phyloP scores from a whole-genome alignment of 2,329 filamentous ascomycete genomes.

The Xylariaceae sp. region DNA sequence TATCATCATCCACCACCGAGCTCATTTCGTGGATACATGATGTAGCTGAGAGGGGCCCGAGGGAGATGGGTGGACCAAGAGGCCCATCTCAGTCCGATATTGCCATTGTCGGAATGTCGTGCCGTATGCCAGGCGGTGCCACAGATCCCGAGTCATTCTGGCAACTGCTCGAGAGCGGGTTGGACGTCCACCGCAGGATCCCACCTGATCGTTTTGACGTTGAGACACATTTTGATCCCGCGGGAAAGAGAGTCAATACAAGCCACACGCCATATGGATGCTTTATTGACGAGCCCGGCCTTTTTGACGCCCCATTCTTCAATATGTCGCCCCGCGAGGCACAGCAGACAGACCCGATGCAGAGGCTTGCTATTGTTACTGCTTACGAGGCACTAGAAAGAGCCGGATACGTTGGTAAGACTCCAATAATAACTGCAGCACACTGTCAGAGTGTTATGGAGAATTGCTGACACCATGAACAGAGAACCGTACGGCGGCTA shows the following conservation, averaged over 20 bases:
- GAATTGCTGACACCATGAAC: neutral
- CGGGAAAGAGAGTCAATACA: conserved; percentile 20
- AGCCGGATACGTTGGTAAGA: conserved; percentile 39
- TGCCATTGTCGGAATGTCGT: conserved; percentile 26
- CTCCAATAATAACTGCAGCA: no score
- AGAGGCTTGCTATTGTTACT: conserved; percentile 60
- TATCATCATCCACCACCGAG: conserved; percentile 2
- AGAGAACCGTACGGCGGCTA: conserved; percentile 18
- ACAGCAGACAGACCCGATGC: conserved; percentile 58
- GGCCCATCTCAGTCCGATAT: conserved; percentile 15
- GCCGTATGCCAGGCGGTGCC: conserved; percentile 19
- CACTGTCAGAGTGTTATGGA: no score
- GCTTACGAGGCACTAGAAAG: conserved; percentile 67
- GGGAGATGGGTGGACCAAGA: neutral
- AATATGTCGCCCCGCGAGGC: conserved; percentile 26
- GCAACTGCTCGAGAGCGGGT: conserved; percentile 23
- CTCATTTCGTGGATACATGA: conserved; percentile 24
- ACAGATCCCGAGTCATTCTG: conserved; percentile 23
- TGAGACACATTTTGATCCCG: conserved; percentile 22
- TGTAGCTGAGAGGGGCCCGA: neutral
- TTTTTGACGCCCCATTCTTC: conserved; percentile 26
- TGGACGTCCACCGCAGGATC: conserved; percentile 25
- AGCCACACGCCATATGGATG: conserved; percentile 15
- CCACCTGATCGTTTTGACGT: conserved; percentile 20
- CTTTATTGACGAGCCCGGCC: conserved; percentile 20